Evolutionary conservation across 257 asterid species (phyloP), one percentile per base, ranked within the genome.

Genomic region (Nicotiana obtusifolia): DNA sequence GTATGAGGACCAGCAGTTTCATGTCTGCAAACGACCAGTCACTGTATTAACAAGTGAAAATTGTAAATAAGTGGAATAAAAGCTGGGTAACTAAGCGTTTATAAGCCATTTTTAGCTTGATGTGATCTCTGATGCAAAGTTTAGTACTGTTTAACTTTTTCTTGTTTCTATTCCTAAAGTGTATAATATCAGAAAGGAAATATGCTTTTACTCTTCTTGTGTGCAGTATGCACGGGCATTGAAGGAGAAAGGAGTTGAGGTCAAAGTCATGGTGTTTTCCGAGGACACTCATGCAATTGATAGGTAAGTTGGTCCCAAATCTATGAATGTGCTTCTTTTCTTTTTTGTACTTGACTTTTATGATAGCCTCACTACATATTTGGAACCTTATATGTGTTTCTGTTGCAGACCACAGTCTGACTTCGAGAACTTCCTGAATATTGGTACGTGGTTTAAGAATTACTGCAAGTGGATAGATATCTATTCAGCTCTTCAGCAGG

Each of bases 381-480:
- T 14, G 7, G 22, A 41, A 71, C 44, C 60, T 81, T 52, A 16
- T 24, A 11, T 26, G 35, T 52, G 4, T 31, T 37, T 75, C 5
- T 75, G 47, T 78, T 89, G 89, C 97, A 91, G 99, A 76, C 99
- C 99, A 0, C 98, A 88, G 61, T 91, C 97, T 4, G 98, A 94
- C 83, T 93, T 90, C 6, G 99, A 94, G 81, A 92, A 97, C 95
- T 95, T 86, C 84, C 91, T 94, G 22, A 89, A 93, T 28, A 89
- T 91, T 16, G 99, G 95, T 31, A 86, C 89, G 49, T 94, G 99
- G 99, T 91, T 95, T 91, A 93, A 85, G 84, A 94, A 94, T 88
- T 81, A 91, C 64, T 94, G 98, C 92, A 88, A 82, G 82, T 89
- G 88, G 83, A 26, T 16, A 3, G 17, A 52, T 52, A 37, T 49